phyloP scores from a whole-genome alignment of 2,329 filamentous ascomycete genomes.

The Didymella segeticola region DNA sequence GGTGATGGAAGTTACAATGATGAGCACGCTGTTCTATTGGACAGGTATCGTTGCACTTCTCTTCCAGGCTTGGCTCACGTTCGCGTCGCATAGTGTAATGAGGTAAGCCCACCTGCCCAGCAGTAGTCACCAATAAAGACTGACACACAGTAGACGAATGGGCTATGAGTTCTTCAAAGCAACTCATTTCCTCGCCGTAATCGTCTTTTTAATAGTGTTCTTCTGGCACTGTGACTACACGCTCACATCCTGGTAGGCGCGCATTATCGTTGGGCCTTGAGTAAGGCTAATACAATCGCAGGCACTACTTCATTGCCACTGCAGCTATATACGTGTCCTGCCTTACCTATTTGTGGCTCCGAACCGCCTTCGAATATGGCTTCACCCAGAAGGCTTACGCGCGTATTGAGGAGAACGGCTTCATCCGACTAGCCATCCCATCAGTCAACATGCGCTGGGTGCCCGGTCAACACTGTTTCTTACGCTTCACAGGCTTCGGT shows the following conservation, averaged over 20 bases:
- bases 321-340: conserved; percentile 60
- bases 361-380: conserved; percentile 61
- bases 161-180: conserved; percentile 69
- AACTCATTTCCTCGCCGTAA: conserved; percentile 60
- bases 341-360: conserved; percentile 55
- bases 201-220: conserved; percentile 65
- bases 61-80: conserved; percentile 62
- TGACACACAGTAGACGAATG: conserved; percentile 50
- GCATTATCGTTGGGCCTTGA: neutral
- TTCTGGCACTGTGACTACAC: conserved; percentile 66
- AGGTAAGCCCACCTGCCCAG: conserved; percentile 53
- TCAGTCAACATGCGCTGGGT: conserved; percentile 52
- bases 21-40: conserved; percentile 56
- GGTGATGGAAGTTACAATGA: conserved; percentile 46
- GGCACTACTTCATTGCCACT: conserved; percentile 68
- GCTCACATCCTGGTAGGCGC: conserved; percentile 59
- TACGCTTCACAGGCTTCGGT: conserved; percentile 58
- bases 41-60: conserved; percentile 63
- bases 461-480: conserved; percentile 63
- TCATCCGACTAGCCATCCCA: conserved; percentile 30
- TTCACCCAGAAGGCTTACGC: conserved; percentile 54
- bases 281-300: conserved; percentile 23
- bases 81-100: conserved; percentile 60
- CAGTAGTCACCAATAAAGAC: too few relatives aligned
- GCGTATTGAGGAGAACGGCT: conserved; percentile 27